These are phyloP conservation scores for Xylaria sp. DNA, from an alignment of 2,329 filamentous ascomycete genomes.

Conservation along the genomic window DNA sequence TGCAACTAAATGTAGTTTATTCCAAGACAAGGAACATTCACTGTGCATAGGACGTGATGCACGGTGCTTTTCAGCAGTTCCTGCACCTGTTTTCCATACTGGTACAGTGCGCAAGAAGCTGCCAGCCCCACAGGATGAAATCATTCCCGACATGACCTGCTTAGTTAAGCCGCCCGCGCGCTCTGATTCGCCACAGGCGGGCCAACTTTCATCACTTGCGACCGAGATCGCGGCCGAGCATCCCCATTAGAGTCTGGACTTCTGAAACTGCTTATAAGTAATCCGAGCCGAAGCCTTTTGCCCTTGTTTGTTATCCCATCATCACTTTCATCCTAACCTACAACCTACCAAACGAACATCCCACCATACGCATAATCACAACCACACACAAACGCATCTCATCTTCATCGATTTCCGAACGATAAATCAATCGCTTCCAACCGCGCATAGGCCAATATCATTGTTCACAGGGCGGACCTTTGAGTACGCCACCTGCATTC, in stretches of 20 bases:
- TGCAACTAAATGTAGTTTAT: neutral
- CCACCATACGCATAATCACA: neutral
- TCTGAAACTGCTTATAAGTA: neutral
- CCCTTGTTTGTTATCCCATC: neutral
- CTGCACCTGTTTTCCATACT: neutral
- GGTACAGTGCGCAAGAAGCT: constrained; percentile 22
- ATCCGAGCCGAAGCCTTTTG: neutral
- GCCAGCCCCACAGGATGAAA: constrained; percentile 29
- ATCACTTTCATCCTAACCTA: constrained; percentile 1
- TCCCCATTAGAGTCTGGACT: neutral
- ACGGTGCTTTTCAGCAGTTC: neutral
- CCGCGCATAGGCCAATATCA: neutral
- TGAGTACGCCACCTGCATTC: neutral
- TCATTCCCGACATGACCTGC: constrained; percentile 14
- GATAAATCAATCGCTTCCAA: neutral
- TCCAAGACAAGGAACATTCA: no score
- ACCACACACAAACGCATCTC: neutral
- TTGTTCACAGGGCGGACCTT: neutral
- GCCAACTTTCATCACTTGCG: constrained; percentile 22
- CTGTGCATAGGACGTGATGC: neutral
- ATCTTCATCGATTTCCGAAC: constrained; percentile 1
- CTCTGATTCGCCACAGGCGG: constrained; percentile 30
- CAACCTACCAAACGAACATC: neutral
- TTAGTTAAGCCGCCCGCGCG: constrained; percentile 11
- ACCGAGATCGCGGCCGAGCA: constrained; percentile 31